phyloP scores from a whole-genome alignment of 192 early-diverging fungal species.

The Jimgerdemannia flammicorona region DNA sequence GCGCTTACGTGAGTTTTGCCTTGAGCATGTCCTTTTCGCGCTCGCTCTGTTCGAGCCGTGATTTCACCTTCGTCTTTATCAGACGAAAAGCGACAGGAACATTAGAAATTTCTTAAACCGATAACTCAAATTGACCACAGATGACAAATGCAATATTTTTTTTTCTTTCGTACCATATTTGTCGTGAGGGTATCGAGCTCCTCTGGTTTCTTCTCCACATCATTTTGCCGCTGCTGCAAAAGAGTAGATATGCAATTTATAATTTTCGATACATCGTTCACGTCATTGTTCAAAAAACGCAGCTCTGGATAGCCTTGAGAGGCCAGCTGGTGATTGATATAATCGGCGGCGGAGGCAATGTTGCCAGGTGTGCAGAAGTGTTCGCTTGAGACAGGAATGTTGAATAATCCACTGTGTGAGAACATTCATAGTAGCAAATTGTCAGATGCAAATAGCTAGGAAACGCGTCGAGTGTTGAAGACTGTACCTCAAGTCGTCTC shows the following conservation, averaged over 20 bases:
- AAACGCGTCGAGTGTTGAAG: no score
- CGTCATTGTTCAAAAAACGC: constrained; percentile 18
- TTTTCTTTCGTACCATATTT: background rate
- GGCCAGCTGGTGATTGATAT: constrained; percentile 29
- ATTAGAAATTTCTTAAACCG: background rate
- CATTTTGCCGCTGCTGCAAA: constrained; percentile 21
- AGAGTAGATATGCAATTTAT: constrained; percentile 27
- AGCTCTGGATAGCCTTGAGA: constrained; percentile 34
- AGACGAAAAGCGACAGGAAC: background rate
- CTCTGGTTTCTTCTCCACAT: background rate
- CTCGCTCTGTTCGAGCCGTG: constrained; percentile 11
- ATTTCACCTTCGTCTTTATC: background rate
- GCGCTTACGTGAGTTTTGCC: constrained; percentile 10
- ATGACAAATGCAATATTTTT: background rate
- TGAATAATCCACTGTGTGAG: no score
- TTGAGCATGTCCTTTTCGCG: constrained; percentile 15
- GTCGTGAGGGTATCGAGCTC: background rate
- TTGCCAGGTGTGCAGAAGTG: constrained; percentile 11
- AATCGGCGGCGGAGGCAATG: constrained; percentile 17
- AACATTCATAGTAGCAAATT: no score
- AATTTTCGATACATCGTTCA: constrained; percentile 21
- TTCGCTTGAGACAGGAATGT: background rate
- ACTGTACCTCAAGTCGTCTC: no score
- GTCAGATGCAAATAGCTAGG: no score
- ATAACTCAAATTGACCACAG: background rate